These are phyloP conservation scores for Ophiostoma perfectum DNA, from an alignment of 2,329 filamentous ascomycete genomes.

Conservation along the genomic window DNA sequence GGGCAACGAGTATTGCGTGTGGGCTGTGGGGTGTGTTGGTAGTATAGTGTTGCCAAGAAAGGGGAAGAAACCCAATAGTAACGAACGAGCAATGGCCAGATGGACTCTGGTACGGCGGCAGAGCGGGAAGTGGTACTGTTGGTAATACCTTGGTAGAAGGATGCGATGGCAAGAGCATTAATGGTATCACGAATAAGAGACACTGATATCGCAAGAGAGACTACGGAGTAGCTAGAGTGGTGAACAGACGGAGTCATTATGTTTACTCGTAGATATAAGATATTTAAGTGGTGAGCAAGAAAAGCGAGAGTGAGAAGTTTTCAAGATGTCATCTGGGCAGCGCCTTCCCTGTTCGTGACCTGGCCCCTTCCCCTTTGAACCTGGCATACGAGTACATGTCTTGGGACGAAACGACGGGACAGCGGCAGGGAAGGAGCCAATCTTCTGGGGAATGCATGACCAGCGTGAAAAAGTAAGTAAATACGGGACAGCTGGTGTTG, in stretches of 20 bases:
- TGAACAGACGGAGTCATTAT: neutral
- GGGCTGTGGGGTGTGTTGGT: neutral
- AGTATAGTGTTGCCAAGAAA: conserved; percentile 15
- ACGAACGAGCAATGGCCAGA: neutral
- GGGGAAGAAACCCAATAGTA: conserved; percentile 16
- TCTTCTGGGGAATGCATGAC: neutral
- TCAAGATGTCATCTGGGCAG: neutral
- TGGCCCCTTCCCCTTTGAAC: conserved; percentile 15
- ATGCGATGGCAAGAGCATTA: neutral
- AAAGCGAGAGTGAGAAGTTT: neutral
- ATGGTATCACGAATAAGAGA: neutral
- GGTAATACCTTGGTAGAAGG: neutral
- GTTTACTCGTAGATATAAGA: too few relatives aligned
- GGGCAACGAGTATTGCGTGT: neutral
- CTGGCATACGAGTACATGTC: neutral
- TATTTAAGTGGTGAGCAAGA: neutral
- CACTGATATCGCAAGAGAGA: too few relatives aligned
- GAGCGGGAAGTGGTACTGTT: neutral
- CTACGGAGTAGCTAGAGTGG: too few relatives aligned
- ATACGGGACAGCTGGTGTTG: neutral
- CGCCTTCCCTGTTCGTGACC: neutral
- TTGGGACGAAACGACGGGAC: conserved; percentile 12
- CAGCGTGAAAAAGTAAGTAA: conserved; percentile 9
- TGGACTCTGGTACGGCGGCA: neutral
- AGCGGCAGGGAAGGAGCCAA: conserved; percentile 12